phyloP scores from a whole-genome alignment of 139 green algal species.

The Trebouxia sp. region DNA sequence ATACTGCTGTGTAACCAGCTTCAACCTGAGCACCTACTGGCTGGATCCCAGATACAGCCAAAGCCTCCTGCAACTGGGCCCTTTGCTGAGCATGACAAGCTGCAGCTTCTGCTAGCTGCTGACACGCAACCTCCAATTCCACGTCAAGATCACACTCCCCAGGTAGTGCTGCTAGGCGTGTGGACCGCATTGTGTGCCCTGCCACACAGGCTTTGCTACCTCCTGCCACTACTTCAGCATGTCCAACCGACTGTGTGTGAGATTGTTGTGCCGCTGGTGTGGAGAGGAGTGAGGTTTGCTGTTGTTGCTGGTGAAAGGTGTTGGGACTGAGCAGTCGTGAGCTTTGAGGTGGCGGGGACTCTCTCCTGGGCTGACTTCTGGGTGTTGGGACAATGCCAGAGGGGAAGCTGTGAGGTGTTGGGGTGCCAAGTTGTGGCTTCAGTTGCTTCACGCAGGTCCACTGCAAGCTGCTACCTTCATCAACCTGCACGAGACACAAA shows the following conservation, averaged over 20 bases:
- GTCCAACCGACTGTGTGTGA: too few relatives aligned
- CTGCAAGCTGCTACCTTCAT: background rate
- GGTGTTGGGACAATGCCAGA: background rate
- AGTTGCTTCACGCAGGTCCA: constrained; percentile 14
- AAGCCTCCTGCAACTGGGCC: background rate
- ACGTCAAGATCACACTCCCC: background rate
- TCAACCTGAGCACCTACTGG: background rate
- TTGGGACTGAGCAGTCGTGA: background rate
- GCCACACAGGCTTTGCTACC: too few relatives aligned
- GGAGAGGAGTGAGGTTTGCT: too few relatives aligned
- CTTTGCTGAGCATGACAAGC: background rate
- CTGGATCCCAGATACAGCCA: background rate
- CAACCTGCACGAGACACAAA: background rate
- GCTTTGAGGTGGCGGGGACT: background rate
- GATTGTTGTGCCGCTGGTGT: too few relatives aligned
- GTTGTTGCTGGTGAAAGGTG: too few relatives aligned
- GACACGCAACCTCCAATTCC: background rate
- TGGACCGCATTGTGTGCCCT: too few relatives aligned
- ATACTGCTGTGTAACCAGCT: background rate
- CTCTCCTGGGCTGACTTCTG: background rate
- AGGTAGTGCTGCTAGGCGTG: too few relatives aligned
- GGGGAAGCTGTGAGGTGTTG: background rate
- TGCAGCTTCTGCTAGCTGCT: constrained; percentile 15
- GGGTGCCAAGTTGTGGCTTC: background rate
- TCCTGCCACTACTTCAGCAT: too few relatives aligned